phyloP scores from a whole-genome alignment of 305 asterid genomes.

The Fraxinus xanthoxyloides region DNA sequence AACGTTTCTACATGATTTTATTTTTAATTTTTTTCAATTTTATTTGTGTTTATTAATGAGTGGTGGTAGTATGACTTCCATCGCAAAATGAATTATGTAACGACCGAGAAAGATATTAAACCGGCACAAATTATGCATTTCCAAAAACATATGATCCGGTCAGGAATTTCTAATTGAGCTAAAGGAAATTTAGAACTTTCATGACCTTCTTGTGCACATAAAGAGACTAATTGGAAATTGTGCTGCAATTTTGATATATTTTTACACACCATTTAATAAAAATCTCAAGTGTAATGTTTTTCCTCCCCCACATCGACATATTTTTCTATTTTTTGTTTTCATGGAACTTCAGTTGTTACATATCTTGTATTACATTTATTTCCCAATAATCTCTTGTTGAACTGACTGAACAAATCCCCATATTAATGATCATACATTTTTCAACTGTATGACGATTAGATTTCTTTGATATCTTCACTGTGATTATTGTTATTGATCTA shows the following conservation, averaged over 20 bases:
- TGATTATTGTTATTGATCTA: slow-evolving; percentile 11
- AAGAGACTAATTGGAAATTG: slow-evolving; percentile 7
- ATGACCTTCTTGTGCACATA: neutral
- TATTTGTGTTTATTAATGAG: neutral
- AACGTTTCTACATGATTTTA: neutral
- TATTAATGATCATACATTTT: slow-evolving; percentile 10
- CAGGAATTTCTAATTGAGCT: neutral
- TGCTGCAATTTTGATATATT: neutral
- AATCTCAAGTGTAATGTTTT: neutral
- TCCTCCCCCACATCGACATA: neutral
- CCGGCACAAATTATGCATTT: neutral
- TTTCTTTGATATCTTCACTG: neutral
- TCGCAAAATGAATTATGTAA: neutral
- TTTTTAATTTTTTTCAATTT: neutral
- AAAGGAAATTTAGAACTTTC: neutral
- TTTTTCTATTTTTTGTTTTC: neutral
- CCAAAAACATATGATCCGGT: neutral
- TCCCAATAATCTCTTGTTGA: slow-evolving; percentile 21
- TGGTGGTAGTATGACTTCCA: slow-evolving; percentile 2
- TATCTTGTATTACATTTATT: slow-evolving; percentile 6
- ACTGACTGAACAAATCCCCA: slow-evolving; percentile 11
- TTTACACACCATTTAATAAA: neutral
- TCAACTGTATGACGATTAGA: neutral
- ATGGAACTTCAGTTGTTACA: neutral
- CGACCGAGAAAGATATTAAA: neutral